Evolutionary conservation across 1,284 basidiomycete species (phyloP).

Genomic region (Coriolopsis trogii): DNA sequence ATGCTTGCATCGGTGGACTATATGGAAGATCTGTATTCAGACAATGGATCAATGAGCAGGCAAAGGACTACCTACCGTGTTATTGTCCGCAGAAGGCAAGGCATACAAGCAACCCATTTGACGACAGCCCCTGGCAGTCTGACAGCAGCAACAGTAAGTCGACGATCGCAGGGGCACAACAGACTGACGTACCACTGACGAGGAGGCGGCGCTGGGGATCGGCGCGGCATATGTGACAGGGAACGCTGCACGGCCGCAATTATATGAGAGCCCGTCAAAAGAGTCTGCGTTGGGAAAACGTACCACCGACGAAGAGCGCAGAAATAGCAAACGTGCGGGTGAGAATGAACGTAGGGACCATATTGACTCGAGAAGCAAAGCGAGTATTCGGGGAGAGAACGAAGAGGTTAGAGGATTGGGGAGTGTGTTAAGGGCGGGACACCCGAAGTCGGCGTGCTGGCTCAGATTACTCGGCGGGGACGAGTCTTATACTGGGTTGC

Average conservation of each 20-base stretch:
- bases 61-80: background rate
- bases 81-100: background rate
- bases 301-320: conserved; percentile 24
- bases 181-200: background rate
- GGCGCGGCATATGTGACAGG: conserved; percentile 13
- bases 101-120: conserved; percentile 13
- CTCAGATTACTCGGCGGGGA: background rate
- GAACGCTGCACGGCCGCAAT: conserved; percentile 1
- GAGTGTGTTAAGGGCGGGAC: background rate
- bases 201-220: background rate
- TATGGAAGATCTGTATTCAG: background rate
- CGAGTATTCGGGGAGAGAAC: conserved; percentile 4
- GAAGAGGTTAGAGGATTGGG: background rate
- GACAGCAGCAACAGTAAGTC: background rate
- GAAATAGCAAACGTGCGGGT: conserved; percentile 26
- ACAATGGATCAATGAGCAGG: background rate
- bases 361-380: conserved; percentile 4
- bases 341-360: conserved; percentile 25
- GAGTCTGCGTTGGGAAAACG: background rate
- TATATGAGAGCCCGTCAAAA: background rate
- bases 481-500: conserved; percentile 10
- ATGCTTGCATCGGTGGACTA: background rate
- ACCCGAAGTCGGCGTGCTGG: background rate
- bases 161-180: background rate
- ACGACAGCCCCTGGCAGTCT: conserved; percentile 8